Base-by-base conservation (phyloP, 192 early-diverging fungal species). In the Umbelopsis sp. region DNA sequence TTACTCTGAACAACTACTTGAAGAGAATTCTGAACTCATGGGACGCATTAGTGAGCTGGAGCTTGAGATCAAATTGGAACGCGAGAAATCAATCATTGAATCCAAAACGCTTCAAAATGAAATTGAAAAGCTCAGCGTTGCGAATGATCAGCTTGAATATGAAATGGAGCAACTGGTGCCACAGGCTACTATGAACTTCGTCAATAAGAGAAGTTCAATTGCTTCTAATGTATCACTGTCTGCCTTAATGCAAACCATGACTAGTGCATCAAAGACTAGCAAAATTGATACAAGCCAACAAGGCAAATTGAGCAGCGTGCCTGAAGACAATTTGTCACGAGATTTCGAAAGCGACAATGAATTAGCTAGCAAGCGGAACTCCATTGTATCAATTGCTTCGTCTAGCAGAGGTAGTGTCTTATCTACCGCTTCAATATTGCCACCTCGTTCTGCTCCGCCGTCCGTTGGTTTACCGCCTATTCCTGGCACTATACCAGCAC, bases 91-190 rank as follows among this genome's bases (percentile, higher is more conserved):
- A 6, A 44, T 70, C 16, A 13, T 70, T 20, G 74, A 80, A 45
- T 58, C 74, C 5, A 80, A 70, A 46, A 71, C 70, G 11, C 45
- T 75, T 9, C 73, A 80, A 61, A 3, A 58, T 22, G 74, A 80
- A 50, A 49, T 75, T 27, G 72, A 72, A 51, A 71, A 72, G 48
- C 68, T 75, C 18, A 73, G 50, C 4, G 74, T 71, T 27, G 78
- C 78, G 2, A 80, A 80, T 49, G 78, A 80, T 37, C 67, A 70
- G 2, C 55, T 80, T 52, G 78, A 80, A 44, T 72, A 75, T 27
- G 78, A 80, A 49, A 75, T 80, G 70, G 73, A 80, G 46, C 78
- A 80, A 35, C 15, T 74, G 45, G 66, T 74, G 46, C 73, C 78
- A 13, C 67, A 69, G 68, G 69, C 58, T 50, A 22, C 44, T 25